phyloP scores from a whole-genome alignment of 2,329 filamentous ascomycete species.

The Hypoxylon sp. region DNA sequence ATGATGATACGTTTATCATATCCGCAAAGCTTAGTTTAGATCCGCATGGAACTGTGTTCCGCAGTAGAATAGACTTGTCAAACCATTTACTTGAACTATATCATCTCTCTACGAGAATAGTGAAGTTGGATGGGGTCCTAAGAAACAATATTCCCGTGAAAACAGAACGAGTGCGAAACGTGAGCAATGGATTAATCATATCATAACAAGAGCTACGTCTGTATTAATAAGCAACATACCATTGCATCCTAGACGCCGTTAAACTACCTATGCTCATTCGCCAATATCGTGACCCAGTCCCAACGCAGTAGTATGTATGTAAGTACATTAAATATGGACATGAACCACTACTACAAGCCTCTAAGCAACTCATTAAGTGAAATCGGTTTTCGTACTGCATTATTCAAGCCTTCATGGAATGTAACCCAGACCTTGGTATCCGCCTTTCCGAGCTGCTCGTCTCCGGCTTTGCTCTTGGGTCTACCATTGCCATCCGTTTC shows the following conservation, averaged over 20 bases:
- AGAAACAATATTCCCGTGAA: not conserved
- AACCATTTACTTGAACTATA: not conserved
- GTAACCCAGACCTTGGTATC: constrained; percentile 79
- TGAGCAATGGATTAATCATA: constrained; percentile 3
- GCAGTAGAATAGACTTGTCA: not conserved
- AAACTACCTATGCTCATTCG: constrained; percentile 29
- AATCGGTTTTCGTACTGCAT: constrained; percentile 83
- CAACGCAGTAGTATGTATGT: constrained; percentile 4
- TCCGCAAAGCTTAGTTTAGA: not conserved
- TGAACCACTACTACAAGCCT: constrained; percentile 60
- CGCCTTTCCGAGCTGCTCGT: constrained; percentile 54
- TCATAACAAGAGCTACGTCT: constrained; percentile 3
- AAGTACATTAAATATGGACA: constrained; percentile 8
- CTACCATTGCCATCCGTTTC: constrained; percentile 57
- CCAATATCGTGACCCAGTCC: constrained; percentile 17
- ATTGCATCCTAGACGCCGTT: constrained; percentile 36
- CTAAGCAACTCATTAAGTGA: constrained; percentile 78
- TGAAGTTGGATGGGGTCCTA: not conserved
- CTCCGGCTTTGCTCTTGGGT: constrained; percentile 48
- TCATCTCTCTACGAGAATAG: not conserved
- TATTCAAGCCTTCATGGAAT: constrained; percentile 83
- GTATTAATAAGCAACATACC: constrained; percentile 4
- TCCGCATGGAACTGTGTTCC: not conserved
- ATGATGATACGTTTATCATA: not conserved
- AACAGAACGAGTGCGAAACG: not conserved